Evolutionary conservation across 2,329 filamentous ascomycete genomes (phyloP).

Genomic region (Calonectria multiphialidica): DNA sequence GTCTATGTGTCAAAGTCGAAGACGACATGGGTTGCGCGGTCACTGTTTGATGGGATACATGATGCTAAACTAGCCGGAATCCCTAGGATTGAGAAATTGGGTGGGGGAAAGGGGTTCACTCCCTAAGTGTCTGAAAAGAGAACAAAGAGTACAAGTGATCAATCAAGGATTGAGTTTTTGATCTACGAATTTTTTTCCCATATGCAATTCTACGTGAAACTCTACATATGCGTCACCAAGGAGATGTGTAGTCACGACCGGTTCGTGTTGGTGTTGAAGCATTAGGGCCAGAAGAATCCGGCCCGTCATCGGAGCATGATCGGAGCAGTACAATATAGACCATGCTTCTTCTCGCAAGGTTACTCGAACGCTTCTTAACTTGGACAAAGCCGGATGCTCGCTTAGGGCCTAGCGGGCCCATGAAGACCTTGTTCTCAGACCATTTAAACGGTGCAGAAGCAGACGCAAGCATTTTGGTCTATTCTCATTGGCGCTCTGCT

Average conservation of each 20-base stretch:
- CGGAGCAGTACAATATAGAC: background rate
- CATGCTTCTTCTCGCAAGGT: no score
- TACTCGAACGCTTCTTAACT: background rate
- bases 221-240: background rate
- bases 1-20: conserved; percentile 42
- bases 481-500: background rate
- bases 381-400: background rate
- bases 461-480: no score
- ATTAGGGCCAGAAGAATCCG: no score
- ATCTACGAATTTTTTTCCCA: background rate
- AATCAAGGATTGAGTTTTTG: background rate
- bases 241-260: background rate
- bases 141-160: conserved; percentile 9
- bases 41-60: conserved; percentile 39
- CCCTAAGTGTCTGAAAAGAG: conserved; percentile 2
- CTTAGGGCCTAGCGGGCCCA: background rate
- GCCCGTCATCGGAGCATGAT: background rate
- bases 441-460: background rate
- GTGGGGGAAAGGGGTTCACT: background rate
- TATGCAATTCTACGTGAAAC: background rate
- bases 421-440: background rate
- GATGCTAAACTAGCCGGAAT: conserved; percentile 29
- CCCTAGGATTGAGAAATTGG: background rate
- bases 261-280: background rate
- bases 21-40: conserved; percentile 32